Base-by-base conservation (phyloP, 2,329 filamentous ascomycete species). In the Cladorrhinum sp. region DNA sequence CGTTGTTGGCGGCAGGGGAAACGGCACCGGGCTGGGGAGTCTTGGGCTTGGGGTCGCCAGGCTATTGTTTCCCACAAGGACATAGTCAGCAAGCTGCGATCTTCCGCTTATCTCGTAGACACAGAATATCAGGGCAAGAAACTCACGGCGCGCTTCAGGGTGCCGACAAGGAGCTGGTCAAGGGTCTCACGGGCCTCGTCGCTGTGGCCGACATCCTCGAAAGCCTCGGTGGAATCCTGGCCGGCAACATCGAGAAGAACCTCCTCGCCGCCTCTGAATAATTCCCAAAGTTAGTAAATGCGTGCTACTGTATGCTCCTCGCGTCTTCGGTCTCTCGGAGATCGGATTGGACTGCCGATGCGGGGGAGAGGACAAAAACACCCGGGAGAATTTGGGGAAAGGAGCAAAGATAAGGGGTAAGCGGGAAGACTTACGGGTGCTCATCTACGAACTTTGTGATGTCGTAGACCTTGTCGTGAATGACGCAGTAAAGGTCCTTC, bases 181-280 rank as follows among this genome's bases (percentile, higher is more conserved):
- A 99, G 87, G 68, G 96, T 93, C 81, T 98, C 93, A 68, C 95
- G 89, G 68, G 95, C 95, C 83, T 99, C 95, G 78, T 99, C 95
- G 72, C 91, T 96, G 89, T 99, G 95, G 74, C 95, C 95, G 72
- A 99, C 95, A 78, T 99, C 95, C 82, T 99, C 95, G 75, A 99
- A 99, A 64, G 95, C 93, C 80, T 98, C 95, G 70, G 93, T 96
- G 72, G 91, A 90, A 78, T 99, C 95, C 80, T 96, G 93, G 69
- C 95, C 95, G 72, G 84, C 95, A 66, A 98, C 93, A 70, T 99
- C 95, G 69, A 99, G 89, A 65, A 99, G 82, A 70, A 99, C 95
- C 81, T 99, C 95, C 81, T 99, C 95, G 80, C 95, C 95, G 82
- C 95, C 95, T 71, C 95, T 98, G 73, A 66, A 45, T 38, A n/a